phyloP scores from a whole-genome alignment of 176 grass and related monocot genomes.

The Tillandsia leiboldiana region DNA sequence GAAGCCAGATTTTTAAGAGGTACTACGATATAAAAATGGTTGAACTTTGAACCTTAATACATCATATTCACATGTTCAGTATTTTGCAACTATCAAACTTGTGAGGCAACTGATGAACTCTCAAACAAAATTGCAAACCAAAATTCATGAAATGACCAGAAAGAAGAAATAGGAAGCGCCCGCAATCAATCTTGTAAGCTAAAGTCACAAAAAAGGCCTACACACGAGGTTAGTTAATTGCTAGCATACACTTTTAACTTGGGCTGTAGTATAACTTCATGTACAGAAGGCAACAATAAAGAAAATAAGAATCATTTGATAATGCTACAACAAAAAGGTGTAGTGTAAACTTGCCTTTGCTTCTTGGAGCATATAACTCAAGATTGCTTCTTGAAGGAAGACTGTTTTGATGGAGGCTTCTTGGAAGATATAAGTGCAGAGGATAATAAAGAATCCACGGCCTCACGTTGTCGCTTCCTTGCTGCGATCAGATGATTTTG shows the following conservation, averaged over 20 bases:
- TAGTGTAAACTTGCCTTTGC: conserved; percentile 31
- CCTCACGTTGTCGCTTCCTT: conserved; percentile 72
- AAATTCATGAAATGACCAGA: background rate
- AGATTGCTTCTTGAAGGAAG: conserved; percentile 28
- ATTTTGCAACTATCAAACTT: background rate
- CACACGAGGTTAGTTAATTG: background rate
- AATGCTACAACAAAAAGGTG: background rate
- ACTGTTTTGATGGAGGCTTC: conserved; percentile 33
- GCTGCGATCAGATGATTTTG: conserved; percentile 40
- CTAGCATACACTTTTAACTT: too few species aligned
- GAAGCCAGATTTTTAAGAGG: too few species aligned
- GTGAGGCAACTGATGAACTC: background rate
- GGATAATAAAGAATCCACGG: conserved; percentile 55
- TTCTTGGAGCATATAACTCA: conserved; percentile 12
- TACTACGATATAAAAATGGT: too few species aligned
- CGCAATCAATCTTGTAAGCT: background rate
- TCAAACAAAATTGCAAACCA: background rate
- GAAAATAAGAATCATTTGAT: background rate
- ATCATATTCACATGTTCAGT: too few species aligned
- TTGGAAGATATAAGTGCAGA: conserved; percentile 70
- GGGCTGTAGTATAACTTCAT: too few species aligned
- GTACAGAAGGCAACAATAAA: background rate
- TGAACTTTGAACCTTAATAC: too few species aligned
- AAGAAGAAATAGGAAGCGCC: background rate
- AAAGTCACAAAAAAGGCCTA: background rate